Evolutionary conservation across 768 basidiomycete genomes (phyloP).

Genomic region (Leccinum incarnatum): DNA sequence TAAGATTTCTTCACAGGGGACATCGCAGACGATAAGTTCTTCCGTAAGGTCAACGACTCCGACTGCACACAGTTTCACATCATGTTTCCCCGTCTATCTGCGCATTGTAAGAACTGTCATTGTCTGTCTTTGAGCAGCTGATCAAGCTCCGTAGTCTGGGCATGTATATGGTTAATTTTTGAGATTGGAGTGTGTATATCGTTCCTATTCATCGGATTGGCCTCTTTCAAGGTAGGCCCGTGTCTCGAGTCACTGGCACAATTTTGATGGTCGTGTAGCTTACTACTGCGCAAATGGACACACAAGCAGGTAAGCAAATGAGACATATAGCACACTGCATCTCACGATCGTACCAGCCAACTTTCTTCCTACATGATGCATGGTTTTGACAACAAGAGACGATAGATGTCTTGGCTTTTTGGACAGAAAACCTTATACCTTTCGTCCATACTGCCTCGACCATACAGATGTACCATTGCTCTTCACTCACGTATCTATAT

Average conservation of each 20-base stretch:
- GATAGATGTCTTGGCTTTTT: not conserved
- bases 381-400: constrained; percentile 1
- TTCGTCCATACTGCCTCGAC: constrained; percentile 12
- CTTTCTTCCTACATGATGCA: constrained; percentile 57
- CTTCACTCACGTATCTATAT: constrained; percentile 32
- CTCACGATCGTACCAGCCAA: constrained; percentile 38
- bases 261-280: constrained; percentile 27
- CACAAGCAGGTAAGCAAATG: constrained; percentile 62
- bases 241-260: not conserved
- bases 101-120: constrained; percentile 55
- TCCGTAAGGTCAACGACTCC: constrained; percentile 91
- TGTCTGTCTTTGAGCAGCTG: not conserved
- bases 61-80: constrained; percentile 88
- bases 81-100: constrained; percentile 64
- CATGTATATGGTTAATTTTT: constrained; percentile 80
- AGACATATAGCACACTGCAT: not conserved
- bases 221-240: constrained; percentile 70
- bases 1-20: constrained; percentile 59
- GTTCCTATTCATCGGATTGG: constrained; percentile 79
- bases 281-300: constrained; percentile 42
- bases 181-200: constrained; percentile 70
- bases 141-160: constrained; percentile 62
- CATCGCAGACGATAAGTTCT: constrained; percentile 90
- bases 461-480: constrained; percentile 27
- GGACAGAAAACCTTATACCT: constrained; percentile 7